A percentile compares a stretch with the other conserved stretches of the same genome.
Evolutionary conservation across 176 grass and related monocot species (phyloP).

Genomic region (Calamus simplicifolius): DNA sequence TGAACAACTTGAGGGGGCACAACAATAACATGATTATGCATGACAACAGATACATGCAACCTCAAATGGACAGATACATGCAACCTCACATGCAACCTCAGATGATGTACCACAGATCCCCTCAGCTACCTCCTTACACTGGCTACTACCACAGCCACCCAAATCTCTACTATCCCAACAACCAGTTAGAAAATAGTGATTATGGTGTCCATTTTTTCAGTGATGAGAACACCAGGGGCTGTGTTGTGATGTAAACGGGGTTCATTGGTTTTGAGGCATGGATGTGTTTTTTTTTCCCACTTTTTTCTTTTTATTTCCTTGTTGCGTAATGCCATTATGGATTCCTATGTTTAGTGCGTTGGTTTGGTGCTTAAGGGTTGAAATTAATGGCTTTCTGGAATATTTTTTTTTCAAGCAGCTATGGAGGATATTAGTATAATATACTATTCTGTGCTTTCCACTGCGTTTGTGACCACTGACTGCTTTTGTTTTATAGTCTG

Average conservation of each 20-base stretch:
- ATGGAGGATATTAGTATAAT: slow-evolving; percentile 15
- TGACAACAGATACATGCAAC: slow-evolving; percentile 8
- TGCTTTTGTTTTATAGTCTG: slow-evolving; percentile 28
- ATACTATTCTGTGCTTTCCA: slow-evolving; percentile 37
- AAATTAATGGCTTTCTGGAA: slow-evolving; percentile 24
- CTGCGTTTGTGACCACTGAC: slow-evolving; percentile 27
- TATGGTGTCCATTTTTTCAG: slow-evolving; percentile 8
- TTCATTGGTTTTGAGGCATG: too few relatives aligned
- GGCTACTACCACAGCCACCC: slow-evolving; percentile 4
- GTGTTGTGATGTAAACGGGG: slow-evolving; percentile 3
- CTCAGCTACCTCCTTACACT: neutral
- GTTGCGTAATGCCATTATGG: slow-evolving; percentile 2
- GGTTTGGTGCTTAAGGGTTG: slow-evolving; percentile 25
- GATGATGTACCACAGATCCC: slow-evolving; percentile 3
- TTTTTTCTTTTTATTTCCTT: neutral
- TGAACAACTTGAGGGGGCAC: neutral
- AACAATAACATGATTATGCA: slow-evolving; percentile 9
- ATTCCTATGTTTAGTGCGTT: slow-evolving; percentile 36
- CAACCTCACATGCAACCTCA: slow-evolving; percentile 9
- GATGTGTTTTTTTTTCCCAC: neutral
- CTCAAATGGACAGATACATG: slow-evolving; percentile 7
- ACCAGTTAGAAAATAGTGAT: neutral
- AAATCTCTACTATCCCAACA: neutral
- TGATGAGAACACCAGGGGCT: slow-evolving; percentile 20
- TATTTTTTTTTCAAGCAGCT: slow-evolving; percentile 18